These are phyloP conservation scores for Yamadazyma atlantica DNA, from an alignment of 1,139 yeast species.

Conservation along the genomic window DNA sequence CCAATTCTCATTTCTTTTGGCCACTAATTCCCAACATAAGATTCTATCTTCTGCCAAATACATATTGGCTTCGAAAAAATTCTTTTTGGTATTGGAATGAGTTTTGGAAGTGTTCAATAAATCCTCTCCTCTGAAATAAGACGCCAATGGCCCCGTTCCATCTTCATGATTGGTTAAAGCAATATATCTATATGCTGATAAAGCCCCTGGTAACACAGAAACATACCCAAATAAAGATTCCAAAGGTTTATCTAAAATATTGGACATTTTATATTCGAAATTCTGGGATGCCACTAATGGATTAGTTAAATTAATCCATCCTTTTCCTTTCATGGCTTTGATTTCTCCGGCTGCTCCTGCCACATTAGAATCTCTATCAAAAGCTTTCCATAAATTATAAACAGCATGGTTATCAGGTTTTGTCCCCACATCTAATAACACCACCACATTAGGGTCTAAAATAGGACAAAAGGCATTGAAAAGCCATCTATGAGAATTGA, in stretches of 20 bases:
- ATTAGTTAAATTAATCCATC: slow-evolving; percentile 74
- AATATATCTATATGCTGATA: slow-evolving; percentile 89
- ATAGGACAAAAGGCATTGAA: slow-evolving; percentile 91
- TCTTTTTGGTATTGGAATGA: slow-evolving; percentile 44
- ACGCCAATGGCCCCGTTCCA: slow-evolving; percentile 88
- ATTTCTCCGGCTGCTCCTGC: slow-evolving; percentile 99
- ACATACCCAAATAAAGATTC: slow-evolving; percentile 94
- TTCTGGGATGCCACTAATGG: slow-evolving; percentile 96
- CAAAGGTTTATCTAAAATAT: slow-evolving; percentile 90
- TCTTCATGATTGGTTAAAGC: slow-evolving; percentile 83
- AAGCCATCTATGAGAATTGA: slow-evolving; percentile 94
- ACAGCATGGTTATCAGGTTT: slow-evolving; percentile 81
- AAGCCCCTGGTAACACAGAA: slow-evolving; percentile 92
- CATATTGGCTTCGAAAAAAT: slow-evolving; percentile 95
- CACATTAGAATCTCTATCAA: slow-evolving; percentile 91
- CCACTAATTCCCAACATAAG: slow-evolving; percentile 94
- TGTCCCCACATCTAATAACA: slow-evolving; percentile 89
- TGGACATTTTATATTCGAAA: slow-evolving; percentile 95
- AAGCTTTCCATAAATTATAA: slow-evolving; percentile 94
- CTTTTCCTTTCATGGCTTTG: slow-evolving; percentile 88
- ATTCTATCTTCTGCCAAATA: slow-evolving; percentile 97
- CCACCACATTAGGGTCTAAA: slow-evolving; percentile 83
- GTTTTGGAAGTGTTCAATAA: slow-evolving; percentile 37
- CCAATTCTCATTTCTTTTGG: slow-evolving; percentile 86
- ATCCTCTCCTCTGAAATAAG: slow-evolving; percentile 89